phyloP scores from a whole-genome alignment of 495 filamentous ascomycete species.

The Chaetomium tenue region DNA sequence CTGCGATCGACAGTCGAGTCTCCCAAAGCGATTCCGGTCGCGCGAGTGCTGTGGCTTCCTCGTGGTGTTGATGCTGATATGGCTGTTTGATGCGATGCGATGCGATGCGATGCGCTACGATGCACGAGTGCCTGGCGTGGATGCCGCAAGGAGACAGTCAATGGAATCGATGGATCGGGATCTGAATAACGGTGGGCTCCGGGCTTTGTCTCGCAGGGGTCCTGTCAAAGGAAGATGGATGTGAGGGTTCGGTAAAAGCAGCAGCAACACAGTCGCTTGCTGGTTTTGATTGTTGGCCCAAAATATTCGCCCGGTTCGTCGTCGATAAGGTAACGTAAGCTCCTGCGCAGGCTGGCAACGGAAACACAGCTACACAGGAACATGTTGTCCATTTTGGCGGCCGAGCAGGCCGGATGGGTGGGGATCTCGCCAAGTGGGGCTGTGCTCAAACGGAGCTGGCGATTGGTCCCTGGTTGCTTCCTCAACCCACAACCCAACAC shows the following conservation, averaged over 20 bases:
- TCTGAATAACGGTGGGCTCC: slow-evolving; percentile 1
- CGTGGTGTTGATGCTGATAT: not conserved
- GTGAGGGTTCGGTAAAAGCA: not conserved
- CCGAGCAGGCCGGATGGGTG: slow-evolving; percentile 14
- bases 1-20: not conserved
- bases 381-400: slow-evolving; percentile 20
- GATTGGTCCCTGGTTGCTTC: slow-evolving; percentile 20
- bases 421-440: slow-evolving; percentile 12
- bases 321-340: not conserved
- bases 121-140: not conserved
- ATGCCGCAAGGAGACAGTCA: slow-evolving; percentile 1
- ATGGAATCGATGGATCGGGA: slow-evolving; percentile 10
- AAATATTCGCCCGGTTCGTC: not conserved
- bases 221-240: not conserved
- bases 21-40: not conserved
- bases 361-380: slow-evolving; percentile 9
- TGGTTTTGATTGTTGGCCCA: not conserved
- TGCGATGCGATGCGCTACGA: slow-evolving; percentile 1
- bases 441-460: not conserved
- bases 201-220: slow-evolving; percentile 18
- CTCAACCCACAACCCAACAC: slow-evolving; percentile 15
- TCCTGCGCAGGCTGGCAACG: not conserved
- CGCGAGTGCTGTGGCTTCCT: not conserved
- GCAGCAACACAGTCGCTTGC: slow-evolving; percentile 10
- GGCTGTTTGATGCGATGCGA: not conserved